Conservation (phyloP, 2,329 filamentous ascomycete species). For the Claviceps sp. region DNA sequence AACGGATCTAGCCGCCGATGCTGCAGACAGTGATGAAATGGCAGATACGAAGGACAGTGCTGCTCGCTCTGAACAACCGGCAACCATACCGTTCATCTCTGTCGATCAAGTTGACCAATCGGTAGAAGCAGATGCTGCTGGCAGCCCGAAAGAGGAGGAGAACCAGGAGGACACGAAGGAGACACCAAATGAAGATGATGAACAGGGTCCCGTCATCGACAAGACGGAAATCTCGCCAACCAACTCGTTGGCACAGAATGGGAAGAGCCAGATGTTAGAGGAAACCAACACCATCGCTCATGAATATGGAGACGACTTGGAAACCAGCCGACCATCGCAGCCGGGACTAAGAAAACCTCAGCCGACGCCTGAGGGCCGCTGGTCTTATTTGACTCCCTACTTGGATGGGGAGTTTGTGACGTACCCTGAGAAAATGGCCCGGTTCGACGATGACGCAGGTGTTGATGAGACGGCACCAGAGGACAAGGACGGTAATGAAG, state of each 20-base stretch:
- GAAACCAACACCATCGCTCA: not conserved
- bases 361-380: slow-evolving; percentile 19
- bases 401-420: slow-evolving; percentile 24
- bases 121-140: not conserved
- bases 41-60: not conserved
- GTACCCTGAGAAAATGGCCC: slow-evolving; percentile 25
- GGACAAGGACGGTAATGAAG: slow-evolving; percentile 14
- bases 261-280: not conserved
- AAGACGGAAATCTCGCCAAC: not conserved
- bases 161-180: not conserved
- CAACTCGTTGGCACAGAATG: not conserved
- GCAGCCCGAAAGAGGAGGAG: not conserved
- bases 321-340: slow-evolving; percentile 2
- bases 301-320: not conserved
- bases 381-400: slow-evolving; percentile 27
- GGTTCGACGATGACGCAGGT: slow-evolving; percentile 18
- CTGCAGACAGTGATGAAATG: not conserved
- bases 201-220: not conserved
- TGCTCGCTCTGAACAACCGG: not conserved
- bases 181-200: not conserved
- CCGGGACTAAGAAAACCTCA: slow-evolving; percentile 13
- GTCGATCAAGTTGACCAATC: slow-evolving; percentile 1
- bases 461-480: slow-evolving; percentile 19
- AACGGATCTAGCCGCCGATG: not conserved
- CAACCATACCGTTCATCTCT: slow-evolving; percentile 2